A percentile compares a stretch with the other conserved stretches of the same genome.
Conservation (phyloP, 768 basidiomycete genomes). For the Krasilnikovozyma curviuscula region DNA sequence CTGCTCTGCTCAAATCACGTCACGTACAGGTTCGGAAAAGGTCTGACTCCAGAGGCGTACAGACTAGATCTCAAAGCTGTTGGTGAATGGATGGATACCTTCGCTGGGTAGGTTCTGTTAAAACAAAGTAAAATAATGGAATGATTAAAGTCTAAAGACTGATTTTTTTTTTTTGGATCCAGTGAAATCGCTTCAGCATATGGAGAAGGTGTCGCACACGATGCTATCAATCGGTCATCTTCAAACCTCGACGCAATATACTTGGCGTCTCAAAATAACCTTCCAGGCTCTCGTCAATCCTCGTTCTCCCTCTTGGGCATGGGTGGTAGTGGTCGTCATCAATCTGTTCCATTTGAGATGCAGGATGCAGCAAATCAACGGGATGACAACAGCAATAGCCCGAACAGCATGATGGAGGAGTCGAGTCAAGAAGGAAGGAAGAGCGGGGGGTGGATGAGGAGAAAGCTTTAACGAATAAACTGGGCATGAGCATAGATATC, state of each 20-base stretch:
- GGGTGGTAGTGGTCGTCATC: too few relatives aligned
- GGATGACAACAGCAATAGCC: too few relatives aligned
- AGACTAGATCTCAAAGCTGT: slow-evolving; percentile 51
- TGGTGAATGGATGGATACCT: slow-evolving; percentile 69
- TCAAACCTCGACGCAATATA: slow-evolving; percentile 37
- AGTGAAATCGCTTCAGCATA: slow-evolving; percentile 61
- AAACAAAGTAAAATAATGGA: background rate
- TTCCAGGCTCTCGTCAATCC: too few relatives aligned
- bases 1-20: slow-evolving; percentile 64
- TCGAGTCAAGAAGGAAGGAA: too few relatives aligned
- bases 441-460: too few relatives aligned
- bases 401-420: too few relatives aligned
- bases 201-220: slow-evolving; percentile 42
- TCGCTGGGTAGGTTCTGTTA: slow-evolving; percentile 38
- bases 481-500: too few relatives aligned
- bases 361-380: too few relatives aligned
- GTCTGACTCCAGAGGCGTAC: slow-evolving; percentile 71
- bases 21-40: slow-evolving; percentile 71
- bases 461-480: too few relatives aligned
- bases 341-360: too few relatives aligned
- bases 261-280: too few relatives aligned
- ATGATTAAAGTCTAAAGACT: background rate
- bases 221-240: slow-evolving; percentile 40
- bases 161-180: slow-evolving; percentile 1
- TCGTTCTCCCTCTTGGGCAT: too few relatives aligned